These are phyloP conservation scores for Aspergillus cejpii DNA, from an alignment of 2,329 filamentous ascomycete species.

Conservation along the genomic window DNA sequence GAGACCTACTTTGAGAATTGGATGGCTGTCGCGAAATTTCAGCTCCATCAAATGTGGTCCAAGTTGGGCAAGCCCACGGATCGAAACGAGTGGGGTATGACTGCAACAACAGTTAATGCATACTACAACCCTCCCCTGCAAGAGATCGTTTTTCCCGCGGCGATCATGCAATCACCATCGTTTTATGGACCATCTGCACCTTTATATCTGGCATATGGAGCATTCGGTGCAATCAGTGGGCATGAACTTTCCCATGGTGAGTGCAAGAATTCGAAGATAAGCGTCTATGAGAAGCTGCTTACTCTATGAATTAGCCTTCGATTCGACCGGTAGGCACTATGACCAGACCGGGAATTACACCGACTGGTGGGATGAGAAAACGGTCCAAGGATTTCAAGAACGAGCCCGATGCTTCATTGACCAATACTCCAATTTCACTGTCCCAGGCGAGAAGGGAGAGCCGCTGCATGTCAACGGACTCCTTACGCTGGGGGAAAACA, in stretches of 20 bases:
- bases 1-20: constrained; percentile 54
- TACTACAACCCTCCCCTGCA: constrained; percentile 61
- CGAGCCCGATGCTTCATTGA: constrained; percentile 60
- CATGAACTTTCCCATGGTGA: constrained; percentile 60
- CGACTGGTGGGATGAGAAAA: constrained; percentile 60
- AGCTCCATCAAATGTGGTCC: constrained; percentile 49
- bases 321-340: constrained; percentile 58
- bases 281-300: constrained; percentile 1
- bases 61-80: constrained; percentile 55
- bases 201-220: constrained; percentile 61
- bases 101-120: constrained; percentile 57
- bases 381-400: constrained; percentile 52
- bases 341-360: constrained; percentile 59
- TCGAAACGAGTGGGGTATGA: constrained; percentile 56
- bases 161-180: constrained; percentile 62
- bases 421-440: constrained; percentile 58
- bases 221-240: constrained; percentile 60
- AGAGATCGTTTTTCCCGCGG: constrained; percentile 62
- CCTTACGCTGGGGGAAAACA: constrained; percentile 62
- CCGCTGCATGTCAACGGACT: constrained; percentile 57
- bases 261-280: constrained; percentile 9
- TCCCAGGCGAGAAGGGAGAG: constrained; percentile 51
- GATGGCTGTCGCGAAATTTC: constrained; percentile 47
- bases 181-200: constrained; percentile 57
- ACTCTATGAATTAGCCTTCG: constrained; percentile 47